A percentile compares a stretch with the other conserved stretches of the same genome.
Evolutionary conservation across 2,329 filamentous ascomycete species (phyloP).

Genomic region (Aspergillus sp.): DNA sequence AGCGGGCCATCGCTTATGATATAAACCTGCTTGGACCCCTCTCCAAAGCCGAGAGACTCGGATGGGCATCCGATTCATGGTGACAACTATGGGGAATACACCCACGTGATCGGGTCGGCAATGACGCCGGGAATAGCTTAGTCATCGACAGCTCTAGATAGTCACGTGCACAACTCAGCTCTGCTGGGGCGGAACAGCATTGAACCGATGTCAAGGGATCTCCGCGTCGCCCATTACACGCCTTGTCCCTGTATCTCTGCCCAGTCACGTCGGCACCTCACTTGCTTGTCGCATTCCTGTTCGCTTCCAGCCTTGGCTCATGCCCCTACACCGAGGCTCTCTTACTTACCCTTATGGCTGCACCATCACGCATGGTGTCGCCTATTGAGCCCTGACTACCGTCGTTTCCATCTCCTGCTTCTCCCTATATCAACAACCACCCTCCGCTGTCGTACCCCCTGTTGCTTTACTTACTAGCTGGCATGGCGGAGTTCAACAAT

Average conservation of each 20-base stretch:
- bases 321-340: slow-evolving; percentile 11
- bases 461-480: slow-evolving; percentile 24
- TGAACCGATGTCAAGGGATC: neutral
- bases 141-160: no score
- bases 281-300: neutral
- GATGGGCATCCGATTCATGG: no score
- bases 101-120: no score
- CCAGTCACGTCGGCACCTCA: neutral
- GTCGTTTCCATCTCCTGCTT: slow-evolving; percentile 14
- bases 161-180: neutral
- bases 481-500: slow-evolving; percentile 44
- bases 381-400: slow-evolving; percentile 17
- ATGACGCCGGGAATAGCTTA: no score
- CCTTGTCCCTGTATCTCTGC: neutral
- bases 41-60: no score
- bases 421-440: slow-evolving; percentile 6
- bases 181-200: neutral
- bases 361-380: slow-evolving; percentile 23
- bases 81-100: no score
- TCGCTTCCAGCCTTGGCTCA: slow-evolving; percentile 6
- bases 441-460: slow-evolving; percentile 13
- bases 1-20: no score
- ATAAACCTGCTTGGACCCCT: no score
- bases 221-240: neutral
- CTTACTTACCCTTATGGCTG: slow-evolving; percentile 19